These are phyloP conservation scores for Capsella bursapastoris DNA, from an alignment of 345 rosid genomes.

Conservation along the genomic window DNA sequence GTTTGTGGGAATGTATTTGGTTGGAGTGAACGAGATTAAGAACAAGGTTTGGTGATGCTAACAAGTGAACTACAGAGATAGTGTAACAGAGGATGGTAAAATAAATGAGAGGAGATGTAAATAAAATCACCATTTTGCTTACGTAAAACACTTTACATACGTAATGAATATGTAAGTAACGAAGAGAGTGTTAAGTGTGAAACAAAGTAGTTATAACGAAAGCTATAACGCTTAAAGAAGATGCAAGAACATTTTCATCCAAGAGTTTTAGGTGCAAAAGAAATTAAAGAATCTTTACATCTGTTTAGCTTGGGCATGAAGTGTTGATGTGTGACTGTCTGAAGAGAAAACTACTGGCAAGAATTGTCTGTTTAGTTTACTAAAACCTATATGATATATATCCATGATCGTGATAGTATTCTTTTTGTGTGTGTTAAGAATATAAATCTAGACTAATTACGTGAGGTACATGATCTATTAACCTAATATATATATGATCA, in stretches of 20 bases:
- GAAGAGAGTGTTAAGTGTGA: not conserved
- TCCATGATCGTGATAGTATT: not conserved
- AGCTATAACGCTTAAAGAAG: not conserved
- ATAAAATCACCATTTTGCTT: not conserved
- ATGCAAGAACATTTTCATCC: not conserved
- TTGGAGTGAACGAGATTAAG: constrained; percentile 1
- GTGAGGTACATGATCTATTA: not conserved
- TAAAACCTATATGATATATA: not conserved
- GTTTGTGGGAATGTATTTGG: not conserved
- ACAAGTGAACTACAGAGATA: not conserved
- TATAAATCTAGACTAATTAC: not conserved
- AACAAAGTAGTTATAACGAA: not conserved
- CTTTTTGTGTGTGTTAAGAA: not conserved
- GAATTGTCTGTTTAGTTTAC: not conserved
- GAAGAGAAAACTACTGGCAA: not conserved
- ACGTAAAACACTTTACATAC: not conserved
- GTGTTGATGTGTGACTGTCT: not conserved
- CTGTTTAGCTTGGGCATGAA: not conserved
- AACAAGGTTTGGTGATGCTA: constrained; percentile 21
- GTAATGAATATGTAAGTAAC: not conserved
- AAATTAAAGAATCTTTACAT: not conserved
- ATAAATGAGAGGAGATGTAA: not conserved
- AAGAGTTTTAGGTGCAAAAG: not conserved
- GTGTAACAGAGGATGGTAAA: not conserved
- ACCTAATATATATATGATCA: constrained; percentile 19